Conservation (phyloP, 176 grass and related monocot genomes). For the Phyllostachys edulis region DNA sequence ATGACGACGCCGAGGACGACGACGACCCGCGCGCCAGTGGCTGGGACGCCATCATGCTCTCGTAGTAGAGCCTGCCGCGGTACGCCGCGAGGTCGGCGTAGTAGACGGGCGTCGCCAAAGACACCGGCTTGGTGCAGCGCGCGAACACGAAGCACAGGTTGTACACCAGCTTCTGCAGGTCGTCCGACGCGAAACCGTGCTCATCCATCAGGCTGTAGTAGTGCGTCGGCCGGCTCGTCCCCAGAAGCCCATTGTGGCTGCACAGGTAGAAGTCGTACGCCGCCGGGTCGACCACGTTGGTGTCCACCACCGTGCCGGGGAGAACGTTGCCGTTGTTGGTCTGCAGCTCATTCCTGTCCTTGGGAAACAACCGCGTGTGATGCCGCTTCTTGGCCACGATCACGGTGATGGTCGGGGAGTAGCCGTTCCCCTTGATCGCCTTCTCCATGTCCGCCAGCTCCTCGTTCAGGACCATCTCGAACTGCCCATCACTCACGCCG, state of each 20-base stretch:
- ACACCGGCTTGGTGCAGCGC: conserved; percentile 64
- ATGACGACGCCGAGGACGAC: background rate
- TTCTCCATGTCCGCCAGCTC: conserved; percentile 42
- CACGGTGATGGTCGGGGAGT: conserved; percentile 56
- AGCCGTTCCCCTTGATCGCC: conserved; percentile 18
- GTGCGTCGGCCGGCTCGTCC: conserved; percentile 62
- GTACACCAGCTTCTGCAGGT: conserved; percentile 60
- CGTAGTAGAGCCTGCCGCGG: conserved; percentile 56
- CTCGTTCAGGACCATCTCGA: conserved; percentile 49
- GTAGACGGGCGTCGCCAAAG: conserved; percentile 53
- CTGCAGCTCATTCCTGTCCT: background rate
- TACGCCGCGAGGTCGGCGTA: conserved; percentile 61
- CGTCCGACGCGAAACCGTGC: conserved; percentile 40
- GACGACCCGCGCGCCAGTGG: background rate
- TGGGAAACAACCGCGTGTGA: conserved; percentile 55
- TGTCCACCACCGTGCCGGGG: conserved; percentile 65
- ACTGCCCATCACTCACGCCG: conserved; percentile 59
- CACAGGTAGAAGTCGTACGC: conserved; percentile 64
- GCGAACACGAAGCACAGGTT: conserved; percentile 58
- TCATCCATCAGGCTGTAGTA: conserved; percentile 52
- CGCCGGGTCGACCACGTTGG: conserved; percentile 34
- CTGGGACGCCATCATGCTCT: conserved; percentile 36
- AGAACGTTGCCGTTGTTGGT: conserved; percentile 40
- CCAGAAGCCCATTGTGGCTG: conserved; percentile 52
- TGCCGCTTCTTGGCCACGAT: conserved; percentile 63